These are phyloP conservation scores for Cyathus striatus DNA, from an alignment of 768 basidiomycete genomes.

Conservation along the genomic window DNA sequence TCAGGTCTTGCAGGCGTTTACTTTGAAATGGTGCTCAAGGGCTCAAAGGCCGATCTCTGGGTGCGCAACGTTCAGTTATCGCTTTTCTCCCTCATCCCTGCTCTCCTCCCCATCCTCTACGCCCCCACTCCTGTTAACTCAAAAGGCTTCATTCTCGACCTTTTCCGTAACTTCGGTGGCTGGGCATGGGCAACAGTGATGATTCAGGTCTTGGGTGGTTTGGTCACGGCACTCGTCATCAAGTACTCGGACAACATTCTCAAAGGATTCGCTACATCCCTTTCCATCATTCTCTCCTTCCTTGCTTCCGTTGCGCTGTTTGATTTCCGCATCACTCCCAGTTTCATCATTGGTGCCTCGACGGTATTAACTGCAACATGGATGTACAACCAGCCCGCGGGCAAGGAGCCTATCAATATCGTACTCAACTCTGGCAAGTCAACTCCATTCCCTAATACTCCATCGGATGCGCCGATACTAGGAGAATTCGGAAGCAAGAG, in stretches of 20 bases:
- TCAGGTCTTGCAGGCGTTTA: constrained; percentile 96
- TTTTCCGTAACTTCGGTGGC: constrained; percentile 83
- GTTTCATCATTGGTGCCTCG: constrained; percentile 81
- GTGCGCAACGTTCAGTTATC: constrained; percentile 95
- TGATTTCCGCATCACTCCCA: constrained; percentile 80
- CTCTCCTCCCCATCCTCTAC: constrained; percentile 75
- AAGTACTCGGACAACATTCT: constrained; percentile 94
- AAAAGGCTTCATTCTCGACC: constrained; percentile 44
- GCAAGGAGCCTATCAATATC: constrained; percentile 20
- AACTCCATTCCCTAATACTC: constrained; percentile 19
- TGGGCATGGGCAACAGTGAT: constrained; percentile 96
- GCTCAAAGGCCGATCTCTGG: constrained; percentile 87
- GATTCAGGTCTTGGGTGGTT: constrained; percentile 88
- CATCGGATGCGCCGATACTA: background rate
- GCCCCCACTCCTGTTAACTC: constrained; percentile 32
- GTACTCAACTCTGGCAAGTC: constrained; percentile 16
- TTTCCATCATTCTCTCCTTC: constrained; percentile 94
- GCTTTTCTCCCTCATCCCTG: constrained; percentile 89
- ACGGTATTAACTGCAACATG: constrained; percentile 88
- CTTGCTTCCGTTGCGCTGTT: constrained; percentile 90
- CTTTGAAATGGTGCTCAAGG: constrained; percentile 97
- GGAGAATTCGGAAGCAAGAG: background rate
- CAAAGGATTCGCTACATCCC: constrained; percentile 95
- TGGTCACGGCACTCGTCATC: constrained; percentile 94
- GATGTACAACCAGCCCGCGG: constrained; percentile 84